Conservation (phyloP, 1,284 basidiomycete genomes). For the Xanthoconium separans region DNA sequence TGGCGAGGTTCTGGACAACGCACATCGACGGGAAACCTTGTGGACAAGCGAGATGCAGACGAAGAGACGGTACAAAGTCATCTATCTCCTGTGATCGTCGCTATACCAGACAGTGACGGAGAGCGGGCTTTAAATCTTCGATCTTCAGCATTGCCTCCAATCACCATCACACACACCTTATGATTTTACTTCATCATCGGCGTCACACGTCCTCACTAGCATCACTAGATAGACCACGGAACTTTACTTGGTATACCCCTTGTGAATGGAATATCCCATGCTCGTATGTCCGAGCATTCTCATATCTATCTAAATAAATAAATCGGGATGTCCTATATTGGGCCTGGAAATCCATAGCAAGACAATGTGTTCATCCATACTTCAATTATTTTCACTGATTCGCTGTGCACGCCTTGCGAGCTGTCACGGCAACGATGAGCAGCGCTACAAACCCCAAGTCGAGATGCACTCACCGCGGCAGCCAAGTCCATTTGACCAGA, state of each 20-base stretch:
- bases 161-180: conserved; percentile 40
- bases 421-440: conserved; percentile 36
- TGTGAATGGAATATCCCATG: conserved; percentile 12
- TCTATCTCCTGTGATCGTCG: conserved; percentile 36
- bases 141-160: conserved; percentile 34
- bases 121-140: conserved; percentile 17
- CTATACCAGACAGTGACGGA: conserved; percentile 35
- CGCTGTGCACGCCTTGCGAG: conserved; percentile 70
- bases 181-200: conserved; percentile 14
- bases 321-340: background rate
- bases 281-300: conserved; percentile 9
- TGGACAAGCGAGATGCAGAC: conserved; percentile 25
- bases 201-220: conserved; percentile 8
- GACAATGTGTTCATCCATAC: background rate
- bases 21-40: conserved; percentile 4
- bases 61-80: conserved; percentile 30
- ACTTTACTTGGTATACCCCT: conserved; percentile 26
- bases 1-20: conserved; percentile 47
- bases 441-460: background rate
- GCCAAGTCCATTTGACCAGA: conserved; percentile 80
- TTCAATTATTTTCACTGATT: conserved; percentile 45
- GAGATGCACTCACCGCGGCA: conserved; percentile 57
- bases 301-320: conserved; percentile 14
- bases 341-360: background rate
- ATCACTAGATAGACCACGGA: conserved; percentile 23